Evolutionary conservation across 345 rosid species (phyloP), one percentile per base, ranked within the genome.

Genomic region (Jatropha curcas): DNA sequence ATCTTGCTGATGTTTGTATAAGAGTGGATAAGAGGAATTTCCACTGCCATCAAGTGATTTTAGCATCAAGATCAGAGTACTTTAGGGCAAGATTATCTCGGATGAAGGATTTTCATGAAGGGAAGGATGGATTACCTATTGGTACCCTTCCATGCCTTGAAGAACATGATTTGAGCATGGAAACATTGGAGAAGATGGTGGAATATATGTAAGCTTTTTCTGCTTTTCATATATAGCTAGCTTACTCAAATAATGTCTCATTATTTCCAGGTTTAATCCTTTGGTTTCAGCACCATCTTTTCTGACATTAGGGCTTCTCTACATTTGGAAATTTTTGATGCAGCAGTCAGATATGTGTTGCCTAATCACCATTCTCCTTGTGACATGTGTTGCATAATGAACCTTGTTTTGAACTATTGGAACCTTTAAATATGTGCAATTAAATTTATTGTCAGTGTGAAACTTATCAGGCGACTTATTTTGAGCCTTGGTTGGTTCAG

Each of bases 31-130:
- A 79, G 73, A 86, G 73, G 80, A 74, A 63, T 77, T 89, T 89
- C 55, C 90, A 83, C 70, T 92, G 97, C 85, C 98, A 92, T 85
- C 96, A 92, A 85, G 98, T 92, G 72, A 81, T 95, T 79, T 84
- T 95, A 76, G 97, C 96, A 60, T 88, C 99, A 19, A 92, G 99
- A 77, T 95, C 99, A 24, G 98, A 95, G 81, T 95, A 95, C 78
- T 95, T 95, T 67, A 88, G 88, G 82, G 92, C 99, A 76, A 83
- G 98, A 72, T 67, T 92, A 77, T 87, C 91, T 48, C 89, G 84
- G 30, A 84, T 92, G 84, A 89, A 86, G 74, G 96, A 91, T 74
- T 95, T 90, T 58, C 72, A 80, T 70, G 92, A 86, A 79, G 89
- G 86, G 9, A 84, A 82, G 56, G 77, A 83, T 76, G 87, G 72